Percentiles rank a stretch among this genome's conserved stretches.
phyloP scores from a whole-genome alignment of 2,329 filamentous ascomycete species.

The Trichoderma citrinoviride region DNA sequence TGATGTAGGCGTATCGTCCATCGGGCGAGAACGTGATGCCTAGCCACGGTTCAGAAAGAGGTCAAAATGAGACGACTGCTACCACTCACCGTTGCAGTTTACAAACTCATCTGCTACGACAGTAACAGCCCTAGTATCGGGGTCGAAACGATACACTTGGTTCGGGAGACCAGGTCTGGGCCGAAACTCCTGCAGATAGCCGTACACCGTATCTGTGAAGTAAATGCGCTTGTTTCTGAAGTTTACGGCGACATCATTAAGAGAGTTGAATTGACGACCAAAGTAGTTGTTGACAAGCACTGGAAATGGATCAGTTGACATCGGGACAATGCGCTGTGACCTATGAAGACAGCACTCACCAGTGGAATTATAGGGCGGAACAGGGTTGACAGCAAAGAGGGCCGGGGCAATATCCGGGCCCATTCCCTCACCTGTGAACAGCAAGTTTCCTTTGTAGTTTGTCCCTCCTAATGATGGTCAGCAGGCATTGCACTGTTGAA shows the following conservation, averaged over 20 bases:
- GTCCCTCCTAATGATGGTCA: conserved; percentile 41
- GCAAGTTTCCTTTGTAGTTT: conserved; percentile 48
- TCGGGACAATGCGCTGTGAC: not conserved
- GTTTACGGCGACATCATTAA: conserved; percentile 52
- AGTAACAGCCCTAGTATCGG: conserved; percentile 48
- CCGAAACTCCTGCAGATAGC: conserved; percentile 57
- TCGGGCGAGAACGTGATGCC: conserved; percentile 48
- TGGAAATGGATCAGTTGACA: not conserved
- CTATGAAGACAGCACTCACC: not conserved
- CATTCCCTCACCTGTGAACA: conserved; percentile 51
- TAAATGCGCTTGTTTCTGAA: conserved; percentile 57
- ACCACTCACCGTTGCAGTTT: conserved; percentile 19
- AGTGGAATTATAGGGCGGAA: conserved; percentile 16
- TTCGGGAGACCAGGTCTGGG: conserved; percentile 51
- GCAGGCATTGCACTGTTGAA: not conserved
- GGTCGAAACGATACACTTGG: conserved; percentile 58
- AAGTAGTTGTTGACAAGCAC: conserved; percentile 41
- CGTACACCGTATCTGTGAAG: conserved; percentile 63
- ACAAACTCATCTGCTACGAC: conserved; percentile 58
- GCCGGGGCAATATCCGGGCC: conserved; percentile 37
- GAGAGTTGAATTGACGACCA: conserved; percentile 47
- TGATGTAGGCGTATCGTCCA: conserved; percentile 45
- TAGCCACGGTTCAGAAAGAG: conserved; percentile 35
- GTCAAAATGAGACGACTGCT: not conserved
- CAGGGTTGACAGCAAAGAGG: conserved; percentile 30